Base-by-base conservation (phyloP, 352 stramenopile genomes). In the Pythium angustatum region DNA sequence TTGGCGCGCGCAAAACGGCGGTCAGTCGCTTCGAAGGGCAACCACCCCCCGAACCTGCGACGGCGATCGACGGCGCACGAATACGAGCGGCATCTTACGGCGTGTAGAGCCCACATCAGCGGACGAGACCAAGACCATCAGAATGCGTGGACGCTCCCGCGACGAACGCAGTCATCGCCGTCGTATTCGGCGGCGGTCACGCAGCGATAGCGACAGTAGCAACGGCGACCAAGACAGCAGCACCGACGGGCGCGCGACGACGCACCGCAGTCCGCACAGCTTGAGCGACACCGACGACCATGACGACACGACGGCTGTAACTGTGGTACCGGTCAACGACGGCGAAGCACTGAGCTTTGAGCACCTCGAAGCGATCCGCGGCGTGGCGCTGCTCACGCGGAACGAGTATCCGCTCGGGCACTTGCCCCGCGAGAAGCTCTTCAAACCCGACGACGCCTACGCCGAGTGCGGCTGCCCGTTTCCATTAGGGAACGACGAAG, bases 401-500 rank as follows among this genome's bases (percentile, higher is more conserved):
- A 92, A 92, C 71, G 83, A 92, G 64, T 92, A 93, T 36, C 85
- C 85, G 43, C 64, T 91, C n/a, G 30, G 64, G 36, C 78, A 90
- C 30, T 54, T 93, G 38, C 53, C 72, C 33, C 67, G 73, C 27
- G 56, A 75, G 21, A 75, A 77, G 28, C 59, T 73, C 7, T 60
- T 59, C 33, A 66, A 75, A n/a, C 34, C 55, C 30, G 77, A 85
- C 22, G 74, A 84, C 28, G 76, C 76, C 6, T 53, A 64, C 61
- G 68, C 68, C n/a, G 56, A 75, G 22, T 93, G 85, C 58, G 87
- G 83, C 49, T 93, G 85, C 53, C 64, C 65, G 53, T 76, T 59
- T n/a, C 83, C 85, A n/a, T n/a, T n/a, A 4, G 3, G 3, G 21
- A 34, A 53, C 10, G 22, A 30, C 38, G 67, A 81, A 50, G 27